A percentile compares a stretch with the other conserved stretches of the same genome.
These are phyloP conservation scores for Skeletonema marinoi DNA, from an alignment of 108 stramenopile species.

Conservation along the genomic window DNA sequence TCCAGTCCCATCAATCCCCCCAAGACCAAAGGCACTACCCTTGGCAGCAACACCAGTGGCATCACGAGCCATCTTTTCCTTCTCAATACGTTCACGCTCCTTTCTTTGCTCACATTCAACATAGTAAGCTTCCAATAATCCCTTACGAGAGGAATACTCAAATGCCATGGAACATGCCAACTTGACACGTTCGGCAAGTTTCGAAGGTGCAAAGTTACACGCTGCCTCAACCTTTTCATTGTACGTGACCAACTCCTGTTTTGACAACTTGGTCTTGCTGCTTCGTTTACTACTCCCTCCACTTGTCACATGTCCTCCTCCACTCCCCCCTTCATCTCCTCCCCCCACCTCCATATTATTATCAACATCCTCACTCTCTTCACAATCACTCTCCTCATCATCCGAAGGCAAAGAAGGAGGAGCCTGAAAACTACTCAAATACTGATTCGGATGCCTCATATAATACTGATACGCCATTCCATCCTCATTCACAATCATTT, in stretches of 20 bases:
- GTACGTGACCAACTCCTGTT: constrained; percentile 15
- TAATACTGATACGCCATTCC: constrained; percentile 39
- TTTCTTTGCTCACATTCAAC: constrained; percentile 16
- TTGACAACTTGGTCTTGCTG: constrained; percentile 27
- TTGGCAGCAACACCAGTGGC: not conserved
- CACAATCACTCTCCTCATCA: constrained; percentile 21
- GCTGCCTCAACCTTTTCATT: constrained; percentile 12
- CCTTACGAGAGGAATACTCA: constrained; percentile 7
- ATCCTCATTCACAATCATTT: constrained; percentile 7
- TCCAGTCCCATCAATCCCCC: constrained; percentile 7
- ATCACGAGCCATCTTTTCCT: constrained; percentile 4
- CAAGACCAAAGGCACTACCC: not conserved
- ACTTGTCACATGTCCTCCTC: not conserved
- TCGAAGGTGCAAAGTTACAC: constrained; percentile 38
- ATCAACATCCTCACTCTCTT: constrained; percentile 23
- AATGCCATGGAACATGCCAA: constrained; percentile 31
- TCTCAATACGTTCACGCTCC: constrained; percentile 11
- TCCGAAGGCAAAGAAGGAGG: constrained; percentile 27
- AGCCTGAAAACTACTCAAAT: constrained; percentile 30
- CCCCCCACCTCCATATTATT: constrained; percentile 1
- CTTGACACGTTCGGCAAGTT: constrained; percentile 40
- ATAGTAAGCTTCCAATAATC: constrained; percentile 31
- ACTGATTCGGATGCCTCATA: constrained; percentile 39
- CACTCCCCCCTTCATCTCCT: not conserved
- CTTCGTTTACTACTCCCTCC: constrained; percentile 3